Evolutionary conservation across 768 basidiomycete species (phyloP).

Genomic region (Suillus bovinus): DNA sequence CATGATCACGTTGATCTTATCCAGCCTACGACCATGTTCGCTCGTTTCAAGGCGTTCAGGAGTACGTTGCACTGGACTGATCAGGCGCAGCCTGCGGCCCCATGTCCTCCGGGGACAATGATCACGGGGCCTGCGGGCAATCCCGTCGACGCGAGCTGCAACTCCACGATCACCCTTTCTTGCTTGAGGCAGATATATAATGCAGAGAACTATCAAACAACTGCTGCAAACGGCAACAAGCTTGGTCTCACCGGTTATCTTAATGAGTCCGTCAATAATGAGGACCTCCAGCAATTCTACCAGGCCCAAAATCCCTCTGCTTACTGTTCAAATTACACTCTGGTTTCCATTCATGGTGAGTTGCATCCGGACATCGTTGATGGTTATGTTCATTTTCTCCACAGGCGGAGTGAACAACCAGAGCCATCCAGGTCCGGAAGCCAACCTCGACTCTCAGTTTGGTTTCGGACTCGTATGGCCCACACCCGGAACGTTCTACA

Average conservation of each 20-base stretch:
- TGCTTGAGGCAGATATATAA: conserved; percentile 61
- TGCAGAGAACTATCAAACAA: conserved; percentile 45
- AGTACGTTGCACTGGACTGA: conserved; percentile 40
- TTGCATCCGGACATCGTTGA: not conserved
- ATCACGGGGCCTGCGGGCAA: conserved; percentile 35
- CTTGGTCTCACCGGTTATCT: conserved; percentile 59
- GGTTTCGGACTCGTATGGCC: conserved; percentile 66
- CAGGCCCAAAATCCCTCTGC: conserved; percentile 49
- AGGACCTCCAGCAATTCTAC: conserved; percentile 55
- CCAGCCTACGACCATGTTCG: conserved; percentile 73
- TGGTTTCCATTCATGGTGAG: conserved; percentile 56
- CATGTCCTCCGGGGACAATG: conserved; percentile 14
- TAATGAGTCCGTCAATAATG: conserved; percentile 51
- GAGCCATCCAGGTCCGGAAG: conserved; percentile 58
- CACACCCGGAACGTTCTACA: conserved; percentile 57
- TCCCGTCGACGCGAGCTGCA: conserved; percentile 49
- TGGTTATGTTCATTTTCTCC: conserved; percentile 13
- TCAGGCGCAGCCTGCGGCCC: not conserved
- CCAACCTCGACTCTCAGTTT: conserved; percentile 68
- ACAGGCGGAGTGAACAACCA: conserved; percentile 66
- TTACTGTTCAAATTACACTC: conserved; percentile 48
- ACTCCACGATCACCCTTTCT: conserved; percentile 47
- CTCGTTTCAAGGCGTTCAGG: conserved; percentile 43
- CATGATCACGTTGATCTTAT: conserved; percentile 65
- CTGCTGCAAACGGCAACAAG: conserved; percentile 43